These are phyloP conservation scores for Pachysandra terminalis DNA, from an alignment of 164 flowering plant species.

Conservation along the genomic window DNA sequence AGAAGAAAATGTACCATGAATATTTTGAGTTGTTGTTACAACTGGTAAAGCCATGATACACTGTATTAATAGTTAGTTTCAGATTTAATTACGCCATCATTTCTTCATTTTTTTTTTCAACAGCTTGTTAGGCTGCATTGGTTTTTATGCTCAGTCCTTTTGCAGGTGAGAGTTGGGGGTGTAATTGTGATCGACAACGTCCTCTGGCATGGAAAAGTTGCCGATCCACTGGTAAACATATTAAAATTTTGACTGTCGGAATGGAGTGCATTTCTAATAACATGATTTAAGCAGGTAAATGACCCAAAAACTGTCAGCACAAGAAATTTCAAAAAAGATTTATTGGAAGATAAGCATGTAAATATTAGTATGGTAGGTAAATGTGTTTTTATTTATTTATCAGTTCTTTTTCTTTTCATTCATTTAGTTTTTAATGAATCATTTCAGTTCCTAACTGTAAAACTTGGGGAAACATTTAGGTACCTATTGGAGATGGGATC, in stretches of 20 bases:
- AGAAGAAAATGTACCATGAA: slow-evolving; percentile 75
- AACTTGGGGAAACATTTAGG: slow-evolving; percentile 33
- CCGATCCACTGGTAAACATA: slow-evolving; percentile 65
- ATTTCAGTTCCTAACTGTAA: slow-evolving; percentile 5
- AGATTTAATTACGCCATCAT: not conserved
- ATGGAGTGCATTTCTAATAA: not conserved
- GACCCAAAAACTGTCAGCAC: slow-evolving; percentile 71
- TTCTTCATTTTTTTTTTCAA: not conserved
- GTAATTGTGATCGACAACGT: slow-evolving; percentile 89
- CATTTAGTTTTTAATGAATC: not conserved
- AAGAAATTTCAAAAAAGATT: slow-evolving; percentile 54
- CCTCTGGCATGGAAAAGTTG: slow-evolving; percentile 95
- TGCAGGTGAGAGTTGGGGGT: slow-evolving; percentile 86
- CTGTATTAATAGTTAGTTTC: too few species aligned
- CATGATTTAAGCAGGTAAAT: slow-evolving; percentile 46
- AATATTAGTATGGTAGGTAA: slow-evolving; percentile 88
- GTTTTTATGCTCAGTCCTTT: not conserved
- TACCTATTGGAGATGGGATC: slow-evolving; percentile 95
- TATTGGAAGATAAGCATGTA: slow-evolving; percentile 73
- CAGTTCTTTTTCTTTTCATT: not conserved
- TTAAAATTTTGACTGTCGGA: not conserved
- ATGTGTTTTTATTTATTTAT: too few species aligned
- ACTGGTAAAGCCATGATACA: slow-evolving; percentile 42
- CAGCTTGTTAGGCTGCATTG: not conserved
- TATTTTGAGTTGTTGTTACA: slow-evolving; percentile 81